Conservation (phyloP, 306 rosid genomes). For the Rosa chinensis region DNA sequence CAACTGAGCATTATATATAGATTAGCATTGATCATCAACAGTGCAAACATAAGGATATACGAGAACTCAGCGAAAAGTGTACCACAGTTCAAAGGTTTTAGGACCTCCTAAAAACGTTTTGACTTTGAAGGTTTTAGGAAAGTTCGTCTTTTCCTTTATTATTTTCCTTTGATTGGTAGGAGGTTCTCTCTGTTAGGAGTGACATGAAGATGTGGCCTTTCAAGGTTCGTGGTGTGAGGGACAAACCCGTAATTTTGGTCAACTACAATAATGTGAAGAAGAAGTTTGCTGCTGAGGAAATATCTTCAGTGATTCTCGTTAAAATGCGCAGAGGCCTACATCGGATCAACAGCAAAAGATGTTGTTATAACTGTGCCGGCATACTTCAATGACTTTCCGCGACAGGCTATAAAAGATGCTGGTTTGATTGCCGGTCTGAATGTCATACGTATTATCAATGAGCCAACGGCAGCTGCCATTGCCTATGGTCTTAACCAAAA, state of each 20-base stretch:
- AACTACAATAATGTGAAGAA: constrained; percentile 33
- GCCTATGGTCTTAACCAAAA: constrained; percentile 42
- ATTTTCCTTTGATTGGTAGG: constrained; percentile 28
- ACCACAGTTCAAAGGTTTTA: too few species aligned
- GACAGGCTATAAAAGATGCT: constrained; percentile 39
- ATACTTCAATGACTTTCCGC: constrained; percentile 33
- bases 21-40: too few species aligned
- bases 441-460: constrained; percentile 34
- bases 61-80: too few species aligned
- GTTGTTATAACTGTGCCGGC: constrained; percentile 41
- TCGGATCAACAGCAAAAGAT: constrained; percentile 23
- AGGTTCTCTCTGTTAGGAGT: constrained; percentile 22
- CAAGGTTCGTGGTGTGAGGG: constrained; percentile 31
- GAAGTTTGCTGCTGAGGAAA: constrained; percentile 33
- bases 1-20: too few species aligned
- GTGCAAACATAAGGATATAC: too few species aligned
- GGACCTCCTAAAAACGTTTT: too few species aligned
- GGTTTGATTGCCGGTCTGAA: constrained; percentile 31
- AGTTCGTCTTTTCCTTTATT: too few species aligned
- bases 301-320: constrained; percentile 32
- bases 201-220: constrained; percentile 42
- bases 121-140: too few species aligned
- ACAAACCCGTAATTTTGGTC: constrained; percentile 39
- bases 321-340: constrained; percentile 38
- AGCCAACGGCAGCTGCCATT: constrained; percentile 39